Conservation (phyloP, 257 asterid species). For the Orobanche coerulescens region DNA sequence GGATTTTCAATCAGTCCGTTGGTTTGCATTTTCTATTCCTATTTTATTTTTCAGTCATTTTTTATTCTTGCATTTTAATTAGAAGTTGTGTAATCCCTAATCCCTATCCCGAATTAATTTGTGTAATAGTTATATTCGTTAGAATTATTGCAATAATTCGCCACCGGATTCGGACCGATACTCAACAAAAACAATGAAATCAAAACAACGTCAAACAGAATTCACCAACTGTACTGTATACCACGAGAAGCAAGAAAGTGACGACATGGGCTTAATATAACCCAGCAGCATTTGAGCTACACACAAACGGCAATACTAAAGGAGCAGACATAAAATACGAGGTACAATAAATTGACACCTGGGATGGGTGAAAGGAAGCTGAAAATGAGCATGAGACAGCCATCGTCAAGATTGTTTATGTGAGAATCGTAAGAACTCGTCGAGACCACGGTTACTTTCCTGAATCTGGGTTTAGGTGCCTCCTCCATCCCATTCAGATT, state of each 20-base stretch:
- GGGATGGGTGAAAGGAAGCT: conserved; percentile 90
- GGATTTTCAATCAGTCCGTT: too few relatives aligned
- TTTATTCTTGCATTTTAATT: too few relatives aligned
- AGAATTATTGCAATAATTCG: too few relatives aligned
- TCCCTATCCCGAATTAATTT: too few relatives aligned
- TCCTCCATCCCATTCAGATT: conserved; percentile 29
- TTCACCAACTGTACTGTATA: neutral
- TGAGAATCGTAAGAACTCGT: conserved; percentile 16
- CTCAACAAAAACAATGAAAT: too few relatives aligned
- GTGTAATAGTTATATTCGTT: too few relatives aligned
- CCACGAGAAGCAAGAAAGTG: conserved; percentile 1
- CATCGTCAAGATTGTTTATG: conserved; percentile 76
- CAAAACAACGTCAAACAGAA: neutral
- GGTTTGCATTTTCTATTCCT: too few relatives aligned
- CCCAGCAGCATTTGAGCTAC: neutral
- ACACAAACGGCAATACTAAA: neutral
- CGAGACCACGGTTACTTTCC: conserved; percentile 26
- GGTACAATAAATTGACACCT: conserved; percentile 36
- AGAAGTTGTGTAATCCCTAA: too few relatives aligned
- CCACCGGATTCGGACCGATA: too few relatives aligned
- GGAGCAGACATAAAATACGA: neutral
- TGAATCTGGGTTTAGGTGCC: conserved; percentile 22
- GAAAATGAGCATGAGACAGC: conserved; percentile 91
- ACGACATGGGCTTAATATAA: neutral
- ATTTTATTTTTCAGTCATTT: too few relatives aligned